Base-by-base conservation (phyloP, 139 green algal genomes). In the Parachlorella kessleri region DNA sequence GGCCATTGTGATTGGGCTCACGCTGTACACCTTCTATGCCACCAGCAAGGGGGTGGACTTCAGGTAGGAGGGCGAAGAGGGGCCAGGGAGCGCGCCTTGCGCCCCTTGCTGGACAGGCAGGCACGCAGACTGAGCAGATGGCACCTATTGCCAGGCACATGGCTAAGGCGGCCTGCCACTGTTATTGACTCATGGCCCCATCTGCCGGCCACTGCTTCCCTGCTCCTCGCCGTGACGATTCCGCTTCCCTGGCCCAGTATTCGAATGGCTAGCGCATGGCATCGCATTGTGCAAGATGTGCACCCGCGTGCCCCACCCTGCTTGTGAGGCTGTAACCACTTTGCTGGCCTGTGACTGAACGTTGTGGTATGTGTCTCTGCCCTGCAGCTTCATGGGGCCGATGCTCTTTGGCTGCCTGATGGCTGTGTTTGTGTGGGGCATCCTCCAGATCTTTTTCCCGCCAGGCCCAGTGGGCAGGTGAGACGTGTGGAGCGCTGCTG, bases 1-100 rank as follows among this genome's bases (percentile, higher is more conserved):
- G 3, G 73, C 77, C 33, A 81, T 93, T 28, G 83, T 89, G 35
- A 28, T 74, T 9, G 74, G 69, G 5, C 76, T 94, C 6, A 93
- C 90, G 3, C 70, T 55, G 5, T 96, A 96, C 82, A 89, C 88
- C 73, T 96, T 95, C 80, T 80, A 86, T 36, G 91, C 90, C 33
- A 82, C 82, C 33, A 64, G 66, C 18, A 78, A 87, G 26, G 91
- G 91, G 26, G 42, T 87, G 4, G 91, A 91, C 48, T 93, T 92
- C 68, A 78, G 70, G 73, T 85, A 69, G 28, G 35, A 64, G n/a
- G 55, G 30, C 1, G 1, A n/a, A 38, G 24, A 4, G n/a, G 33
- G 2, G 48, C 32, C 8, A 26, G 18, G 30, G 26, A 66, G 21
- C 9, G 40, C 37, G 1, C 37, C n/a, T 41, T 28, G 32, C 54